Percentiles rank a stretch among this genome's conserved stretches.
These are phyloP conservation scores for Oryza meridionalis DNA, from an alignment of 176 grass and related monocot species.

Conservation along the genomic window DNA sequence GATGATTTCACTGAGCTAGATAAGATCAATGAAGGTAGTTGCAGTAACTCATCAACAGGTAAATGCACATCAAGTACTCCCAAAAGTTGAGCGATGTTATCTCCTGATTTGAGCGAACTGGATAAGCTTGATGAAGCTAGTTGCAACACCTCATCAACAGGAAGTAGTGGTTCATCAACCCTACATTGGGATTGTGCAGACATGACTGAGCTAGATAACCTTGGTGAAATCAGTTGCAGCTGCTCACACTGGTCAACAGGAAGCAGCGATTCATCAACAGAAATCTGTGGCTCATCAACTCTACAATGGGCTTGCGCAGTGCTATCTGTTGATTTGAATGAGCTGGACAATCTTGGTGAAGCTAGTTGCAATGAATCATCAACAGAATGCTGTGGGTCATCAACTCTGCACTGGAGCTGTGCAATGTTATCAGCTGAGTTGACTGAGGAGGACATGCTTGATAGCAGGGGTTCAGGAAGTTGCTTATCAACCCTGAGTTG, in stretches of 20 bases:
- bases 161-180: not conserved
- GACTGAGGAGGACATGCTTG: slow-evolving; percentile 35
- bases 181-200: not conserved
- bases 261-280: not conserved
- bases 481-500: slow-evolving; percentile 49
- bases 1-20: slow-evolving; percentile 11
- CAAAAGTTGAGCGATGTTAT: not conserved
- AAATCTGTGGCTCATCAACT: not conserved
- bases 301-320: not conserved
- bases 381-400: slow-evolving; percentile 27
- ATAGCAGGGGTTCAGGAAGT: slow-evolving; percentile 39
- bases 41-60: not conserved
- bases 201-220: slow-evolving; percentile 11
- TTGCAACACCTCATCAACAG: not conserved
- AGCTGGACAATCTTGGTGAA: slow-evolving; percentile 38
- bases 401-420: slow-evolving; percentile 49
- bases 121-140: not conserved
- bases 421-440: slow-evolving; percentile 32
- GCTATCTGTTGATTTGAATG: not conserved
- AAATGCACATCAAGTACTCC: not conserved
- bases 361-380: slow-evolving; percentile 33
- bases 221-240: not conserved
- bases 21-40: slow-evolving; percentile 24
- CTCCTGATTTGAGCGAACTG: not conserved
- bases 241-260: not conserved